Conservation (phyloP, 2,329 filamentous ascomycete genomes). For the Ophiognomonia clavigignenti-juglandacearum region DNA sequence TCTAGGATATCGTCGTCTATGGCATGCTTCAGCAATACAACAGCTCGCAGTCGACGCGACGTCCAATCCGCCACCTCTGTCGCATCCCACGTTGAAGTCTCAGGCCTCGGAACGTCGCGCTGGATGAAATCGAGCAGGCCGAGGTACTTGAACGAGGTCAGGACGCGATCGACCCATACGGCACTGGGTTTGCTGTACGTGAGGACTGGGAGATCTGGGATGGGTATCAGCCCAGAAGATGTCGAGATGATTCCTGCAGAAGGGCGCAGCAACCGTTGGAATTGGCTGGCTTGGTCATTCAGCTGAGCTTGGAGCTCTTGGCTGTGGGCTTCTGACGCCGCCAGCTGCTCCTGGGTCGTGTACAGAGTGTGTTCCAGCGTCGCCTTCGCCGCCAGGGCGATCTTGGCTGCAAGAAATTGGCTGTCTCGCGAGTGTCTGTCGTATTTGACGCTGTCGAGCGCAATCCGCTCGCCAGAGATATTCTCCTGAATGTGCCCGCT, state of each 20-base stretch:
- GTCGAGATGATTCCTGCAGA: not conserved
- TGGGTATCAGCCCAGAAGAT: not conserved
- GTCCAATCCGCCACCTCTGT: not conserved
- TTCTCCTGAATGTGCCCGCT: not conserved
- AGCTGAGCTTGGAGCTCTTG: not conserved
- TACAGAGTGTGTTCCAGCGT: constrained; percentile 2
- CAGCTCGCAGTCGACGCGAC: constrained; percentile 7
- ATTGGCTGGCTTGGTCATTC: not conserved
- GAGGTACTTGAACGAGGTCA: constrained; percentile 10
- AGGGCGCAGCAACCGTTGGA: not conserved
- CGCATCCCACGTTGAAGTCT: not conserved
- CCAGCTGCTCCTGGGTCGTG: not conserved
- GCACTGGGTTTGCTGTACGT: constrained; percentile 4
- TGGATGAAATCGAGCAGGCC: constrained; percentile 13
- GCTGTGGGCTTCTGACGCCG: not conserved
- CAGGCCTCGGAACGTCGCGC: not conserved
- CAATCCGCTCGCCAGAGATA: not conserved
- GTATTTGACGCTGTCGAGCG: not conserved
- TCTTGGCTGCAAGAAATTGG: not conserved
- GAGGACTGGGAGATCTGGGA: constrained; percentile 10
- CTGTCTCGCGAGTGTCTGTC: not conserved
- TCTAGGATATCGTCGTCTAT: constrained; percentile 15
- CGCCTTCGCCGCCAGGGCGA: not conserved
- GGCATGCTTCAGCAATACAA: constrained; percentile 7
- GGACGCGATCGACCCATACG: constrained; percentile 12